Evolutionary conservation across 495 filamentous ascomycete genomes (phyloP), one percentile per base, ranked within the genome.

Genomic region (Penicillium waksmanii): DNA sequence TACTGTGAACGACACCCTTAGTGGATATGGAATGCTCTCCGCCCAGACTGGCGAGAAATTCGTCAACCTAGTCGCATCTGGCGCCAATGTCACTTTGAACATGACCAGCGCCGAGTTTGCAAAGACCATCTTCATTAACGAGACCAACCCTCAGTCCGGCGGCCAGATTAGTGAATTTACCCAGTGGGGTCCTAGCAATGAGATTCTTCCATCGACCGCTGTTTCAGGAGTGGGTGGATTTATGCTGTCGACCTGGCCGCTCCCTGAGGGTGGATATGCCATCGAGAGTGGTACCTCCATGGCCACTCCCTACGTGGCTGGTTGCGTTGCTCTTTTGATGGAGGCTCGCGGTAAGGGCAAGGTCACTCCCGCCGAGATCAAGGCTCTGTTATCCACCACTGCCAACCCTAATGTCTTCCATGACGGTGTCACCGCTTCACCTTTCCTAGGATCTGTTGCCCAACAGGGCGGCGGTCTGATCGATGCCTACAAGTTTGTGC

Each of bases 381-480:
- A 73, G 51, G 66, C 57, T 36, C 61, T 66, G 12, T 69, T 80
- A 8, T 67, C 76, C 8, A 64, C 78, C 23, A 77, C 66, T 48
- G 74, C 76, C 12, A 69, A 62, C 10, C 67, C 73, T 3, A 68
- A 76, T 11, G 65, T 72, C 5, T 85, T 83, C 73, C 76, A 80
- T 23, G 76, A 80, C 23, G 83, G 83, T 34, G 51, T 58, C 38
- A 68, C 70, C 1, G 70, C 70, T 46, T 56, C 66, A 17, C 55
- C 70, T 10, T 68, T 74, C 40, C 73, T 85, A 7, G 83, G 81
- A 1, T 81, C 84, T 1, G 80, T 87, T 7, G 64, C 77, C 4
- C 84, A 87, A 60, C 82, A 85, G 60, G 85, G 84, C 18, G 79
- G 66, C 40, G 84, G 85, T 13, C 70, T 86, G 19, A 70, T 86